Evolutionary conservation across 148 eudicot species (phyloP).

Genomic region (Camellia sinensis): DNA sequence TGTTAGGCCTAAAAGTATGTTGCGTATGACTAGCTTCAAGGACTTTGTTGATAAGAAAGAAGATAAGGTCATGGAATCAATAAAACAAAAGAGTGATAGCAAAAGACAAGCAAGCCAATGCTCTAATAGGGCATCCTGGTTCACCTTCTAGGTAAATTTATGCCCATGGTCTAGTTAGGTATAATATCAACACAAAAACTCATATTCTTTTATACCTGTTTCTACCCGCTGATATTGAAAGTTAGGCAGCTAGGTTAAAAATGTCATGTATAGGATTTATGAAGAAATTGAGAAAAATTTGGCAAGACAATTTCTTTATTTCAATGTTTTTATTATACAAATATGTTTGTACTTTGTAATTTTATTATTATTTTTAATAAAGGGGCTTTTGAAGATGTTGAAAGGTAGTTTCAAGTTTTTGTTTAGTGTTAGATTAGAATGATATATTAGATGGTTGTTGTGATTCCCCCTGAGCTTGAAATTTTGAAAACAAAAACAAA

Average conservation of each 20-base stretch:
- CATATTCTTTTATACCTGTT: not conserved
- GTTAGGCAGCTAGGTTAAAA: not conserved
- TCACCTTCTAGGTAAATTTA: slow-evolving; percentile 19
- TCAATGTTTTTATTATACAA: too few species aligned
- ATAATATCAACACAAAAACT: not conserved
- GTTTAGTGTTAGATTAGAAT: too few species aligned
- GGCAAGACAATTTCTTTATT: too few species aligned
- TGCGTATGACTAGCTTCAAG: slow-evolving; percentile 50
- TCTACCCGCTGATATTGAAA: not conserved
- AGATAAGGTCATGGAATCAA: slow-evolving; percentile 11
- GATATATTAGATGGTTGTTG: too few species aligned
- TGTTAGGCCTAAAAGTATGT: too few species aligned
- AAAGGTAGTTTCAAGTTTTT: not conserved
- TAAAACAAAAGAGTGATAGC: slow-evolving; percentile 37
- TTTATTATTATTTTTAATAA: not conserved
- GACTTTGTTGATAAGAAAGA: slow-evolving; percentile 65
- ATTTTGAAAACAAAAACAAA: too few species aligned
- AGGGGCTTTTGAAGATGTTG: not conserved
- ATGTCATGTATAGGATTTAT: not conserved
- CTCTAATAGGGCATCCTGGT: slow-evolving; percentile 30
- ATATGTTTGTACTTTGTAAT: too few species aligned
- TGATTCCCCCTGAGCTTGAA: too few species aligned
- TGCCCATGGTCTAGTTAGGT: not conserved
- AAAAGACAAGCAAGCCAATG: slow-evolving; percentile 27
- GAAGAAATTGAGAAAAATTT: too few species aligned